Evolutionary conservation across 208 protist species (phyloP).

Genomic region (Wallacemonas sp.): DNA sequence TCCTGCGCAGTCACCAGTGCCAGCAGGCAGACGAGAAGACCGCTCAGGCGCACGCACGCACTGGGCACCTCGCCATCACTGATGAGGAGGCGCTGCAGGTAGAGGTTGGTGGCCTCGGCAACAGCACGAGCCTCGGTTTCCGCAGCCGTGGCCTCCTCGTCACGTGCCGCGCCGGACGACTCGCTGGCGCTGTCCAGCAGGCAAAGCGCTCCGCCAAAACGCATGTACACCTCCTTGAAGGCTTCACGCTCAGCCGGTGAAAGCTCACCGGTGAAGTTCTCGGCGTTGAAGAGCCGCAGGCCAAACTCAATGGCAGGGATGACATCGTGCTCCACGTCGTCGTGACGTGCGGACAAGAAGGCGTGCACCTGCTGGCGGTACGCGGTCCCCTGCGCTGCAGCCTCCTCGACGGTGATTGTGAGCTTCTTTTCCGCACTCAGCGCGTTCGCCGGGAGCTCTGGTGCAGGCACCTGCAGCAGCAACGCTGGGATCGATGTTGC

Average conservation of each 20-base stretch:
- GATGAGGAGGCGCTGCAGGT: constrained; percentile 74
- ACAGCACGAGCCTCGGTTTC: constrained; percentile 5
- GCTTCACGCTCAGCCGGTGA: constrained; percentile 45
- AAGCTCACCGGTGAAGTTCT: constrained; percentile 86
- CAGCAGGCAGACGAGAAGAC: constrained; percentile 60
- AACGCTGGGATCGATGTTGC: constrained; percentile 17
- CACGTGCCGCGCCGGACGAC: neutral
- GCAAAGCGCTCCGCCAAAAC: constrained; percentile 24
- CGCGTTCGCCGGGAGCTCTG: constrained; percentile 22
- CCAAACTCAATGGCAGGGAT: constrained; percentile 65
- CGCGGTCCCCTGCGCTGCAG: constrained; percentile 15
- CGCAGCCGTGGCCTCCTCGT: constrained; percentile 1
- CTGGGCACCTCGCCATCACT: constrained; percentile 84
- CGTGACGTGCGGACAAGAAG: constrained; percentile 26
- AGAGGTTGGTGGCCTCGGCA: constrained; percentile 30
- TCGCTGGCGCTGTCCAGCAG: neutral
- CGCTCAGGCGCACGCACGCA: constrained; percentile 57
- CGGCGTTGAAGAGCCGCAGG: constrained; percentile 83
- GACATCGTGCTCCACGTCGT: constrained; percentile 29
- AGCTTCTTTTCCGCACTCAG: constrained; percentile 17
- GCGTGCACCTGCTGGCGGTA: constrained; percentile 50
- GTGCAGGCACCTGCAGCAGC: constrained; percentile 56
- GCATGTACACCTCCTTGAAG: constrained; percentile 32
- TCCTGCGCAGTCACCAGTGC: constrained; percentile 36
- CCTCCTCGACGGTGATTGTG: constrained; percentile 48